Evolutionary conservation across 805 yeast genomes (phyloP).

Genomic region (Cyberlindnera saturnus): DNA sequence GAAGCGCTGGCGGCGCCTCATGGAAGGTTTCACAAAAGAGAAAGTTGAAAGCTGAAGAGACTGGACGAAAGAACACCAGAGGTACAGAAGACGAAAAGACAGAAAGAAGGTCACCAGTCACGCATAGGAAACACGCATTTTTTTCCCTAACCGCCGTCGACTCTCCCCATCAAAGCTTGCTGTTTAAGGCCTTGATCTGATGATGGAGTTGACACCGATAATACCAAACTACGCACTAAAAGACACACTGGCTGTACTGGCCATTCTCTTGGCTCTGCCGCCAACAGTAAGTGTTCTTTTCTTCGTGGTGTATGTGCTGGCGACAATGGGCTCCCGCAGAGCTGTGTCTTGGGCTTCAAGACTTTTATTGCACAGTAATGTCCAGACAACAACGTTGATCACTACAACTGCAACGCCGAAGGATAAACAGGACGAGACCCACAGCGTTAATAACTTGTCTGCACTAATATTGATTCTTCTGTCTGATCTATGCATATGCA

Average conservation of each 20-base stretch:
- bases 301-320: conserved; percentile 11
- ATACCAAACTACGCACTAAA: conserved; percentile 17
- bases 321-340: conserved; percentile 6
- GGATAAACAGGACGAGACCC: conserved; percentile 1
- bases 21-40: too few species aligned
- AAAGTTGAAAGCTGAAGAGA: too few species aligned
- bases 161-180: too few species aligned
- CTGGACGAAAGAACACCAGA: too few species aligned
- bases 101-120: too few species aligned
- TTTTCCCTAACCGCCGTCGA: too few species aligned
- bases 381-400: conserved; percentile 2
- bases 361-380: conserved; percentile 3
- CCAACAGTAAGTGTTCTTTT: conserved; percentile 16
- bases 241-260: conserved; percentile 21
- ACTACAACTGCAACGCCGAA: conserved; percentile 1
- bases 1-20: too few species aligned
- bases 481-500: conserved; percentile 15
- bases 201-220: conserved; percentile 5
- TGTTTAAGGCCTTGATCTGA: too few species aligned
- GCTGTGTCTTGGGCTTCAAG: conserved; percentile 6
- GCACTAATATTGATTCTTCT: conserved; percentile 14
- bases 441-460: conserved; percentile 4
- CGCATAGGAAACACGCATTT: too few species aligned
- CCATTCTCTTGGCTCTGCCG: conserved; percentile 20
- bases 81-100: too few species aligned